These are phyloP conservation scores for Daedaleopsis nitida DNA, from an alignment of 768 basidiomycete genomes.

Conservation along the genomic window DNA sequence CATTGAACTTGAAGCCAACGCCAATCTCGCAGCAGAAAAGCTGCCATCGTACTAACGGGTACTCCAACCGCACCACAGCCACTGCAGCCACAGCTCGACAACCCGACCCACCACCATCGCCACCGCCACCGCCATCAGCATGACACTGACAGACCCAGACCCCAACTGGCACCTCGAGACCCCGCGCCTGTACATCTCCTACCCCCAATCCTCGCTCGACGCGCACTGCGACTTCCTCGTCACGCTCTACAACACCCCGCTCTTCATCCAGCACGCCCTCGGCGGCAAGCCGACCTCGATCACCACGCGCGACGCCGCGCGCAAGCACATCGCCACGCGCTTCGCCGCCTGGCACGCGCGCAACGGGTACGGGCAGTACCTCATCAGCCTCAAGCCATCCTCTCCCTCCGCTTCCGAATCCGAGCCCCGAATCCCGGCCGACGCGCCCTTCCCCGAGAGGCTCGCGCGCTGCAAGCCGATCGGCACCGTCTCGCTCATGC, in stretches of 20 bases:
- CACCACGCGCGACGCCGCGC: not conserved
- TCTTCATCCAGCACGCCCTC: not conserved
- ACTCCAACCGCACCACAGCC: too few species aligned
- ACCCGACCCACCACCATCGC: not conserved
- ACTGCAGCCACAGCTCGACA: too few species aligned
- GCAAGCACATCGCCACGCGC: not conserved
- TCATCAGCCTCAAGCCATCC: not conserved
- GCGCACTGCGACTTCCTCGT: conserved; percentile 2
- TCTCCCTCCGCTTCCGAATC: not conserved
- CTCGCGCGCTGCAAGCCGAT: conserved; percentile 1
- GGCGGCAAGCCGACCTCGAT: not conserved
- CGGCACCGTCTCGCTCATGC: not conserved
- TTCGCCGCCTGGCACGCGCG: not conserved
- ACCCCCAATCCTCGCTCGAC: not conserved
- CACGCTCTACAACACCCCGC: not conserved
- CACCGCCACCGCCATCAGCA: too few species aligned
- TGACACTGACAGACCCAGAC: not conserved
- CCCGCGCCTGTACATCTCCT: not conserved
- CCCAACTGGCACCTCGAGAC: not conserved
- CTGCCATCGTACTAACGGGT: too few species aligned
- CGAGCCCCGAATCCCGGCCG: not conserved
- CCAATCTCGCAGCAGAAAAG: too few species aligned
- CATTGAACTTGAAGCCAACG: too few species aligned
- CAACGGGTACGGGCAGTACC: not conserved
- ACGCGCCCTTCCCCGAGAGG: not conserved